Conservation (phyloP, 139 green algal species). For the Parachlorella kessleri region DNA sequence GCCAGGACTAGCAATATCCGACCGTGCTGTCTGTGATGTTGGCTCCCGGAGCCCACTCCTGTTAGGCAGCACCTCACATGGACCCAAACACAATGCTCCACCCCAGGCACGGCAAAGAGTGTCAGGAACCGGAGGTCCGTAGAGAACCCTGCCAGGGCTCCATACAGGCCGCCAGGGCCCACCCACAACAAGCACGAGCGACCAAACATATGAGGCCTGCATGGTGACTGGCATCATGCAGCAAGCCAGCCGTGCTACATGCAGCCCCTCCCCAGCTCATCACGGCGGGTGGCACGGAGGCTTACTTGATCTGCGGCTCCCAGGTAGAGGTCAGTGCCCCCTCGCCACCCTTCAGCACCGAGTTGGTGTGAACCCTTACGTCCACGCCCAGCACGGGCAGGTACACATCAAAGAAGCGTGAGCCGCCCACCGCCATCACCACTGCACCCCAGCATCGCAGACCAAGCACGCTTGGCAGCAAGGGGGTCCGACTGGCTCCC, state of each 20-base stretch:
- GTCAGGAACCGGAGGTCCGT: neutral
- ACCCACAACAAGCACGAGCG: too few relatives aligned
- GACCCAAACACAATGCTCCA: too few relatives aligned
- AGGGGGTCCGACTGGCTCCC: too few relatives aligned
- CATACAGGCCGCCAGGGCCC: too few relatives aligned
- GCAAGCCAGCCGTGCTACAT: too few relatives aligned
- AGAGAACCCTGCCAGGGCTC: neutral
- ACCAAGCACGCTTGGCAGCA: too few relatives aligned
- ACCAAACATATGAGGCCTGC: neutral
- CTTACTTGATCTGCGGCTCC: neutral
- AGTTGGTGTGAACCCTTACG: slow-evolving; percentile 47
- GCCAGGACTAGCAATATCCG: neutral
- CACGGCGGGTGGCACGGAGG: too few relatives aligned
- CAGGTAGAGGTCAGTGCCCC: slow-evolving; percentile 4
- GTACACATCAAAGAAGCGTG: slow-evolving; percentile 80
- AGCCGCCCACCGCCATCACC: slow-evolving; percentile 64
- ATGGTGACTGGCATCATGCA: too few relatives aligned
- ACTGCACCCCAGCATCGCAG: slow-evolving; percentile 22
- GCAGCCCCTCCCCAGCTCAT: too few relatives aligned
- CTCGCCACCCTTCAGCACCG: slow-evolving; percentile 30
- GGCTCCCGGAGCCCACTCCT: neutral
- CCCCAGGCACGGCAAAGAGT: neutral
- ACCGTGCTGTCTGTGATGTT: neutral
- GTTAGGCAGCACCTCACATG: neutral
- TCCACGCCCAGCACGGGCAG: slow-evolving; percentile 76